Evolutionary conservation across 805 yeast species (phyloP), one percentile per base, ranked within the genome.

Genomic region (Saccharomyces eubayanus): DNA sequence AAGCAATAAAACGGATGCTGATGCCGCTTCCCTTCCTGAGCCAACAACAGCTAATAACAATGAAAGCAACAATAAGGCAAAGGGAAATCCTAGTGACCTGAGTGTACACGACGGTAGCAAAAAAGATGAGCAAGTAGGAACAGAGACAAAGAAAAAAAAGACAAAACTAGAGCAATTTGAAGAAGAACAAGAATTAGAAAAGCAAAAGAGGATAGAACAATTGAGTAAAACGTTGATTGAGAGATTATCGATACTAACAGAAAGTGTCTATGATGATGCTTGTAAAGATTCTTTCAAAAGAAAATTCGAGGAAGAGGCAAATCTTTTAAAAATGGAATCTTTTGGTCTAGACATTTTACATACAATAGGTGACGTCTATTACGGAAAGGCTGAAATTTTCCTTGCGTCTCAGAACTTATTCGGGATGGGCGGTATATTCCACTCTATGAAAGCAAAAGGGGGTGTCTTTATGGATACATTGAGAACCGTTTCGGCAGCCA

Each of bases 271-370:
- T 61, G 83, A 81, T 51, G 74, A 72, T 0, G 88, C 82, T 31
- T 83, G 90, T 43, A 75, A 85, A 51, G 67, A 69, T 6, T 77
- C 85, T 0, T 92, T 89, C 68, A 72, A 77, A 55, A 76, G 75
- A 53, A 85, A 87, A 66, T 77, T 87, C 60, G 77, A 76, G 57
- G 82, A 84, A 62, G 98, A 94, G 69, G 96, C 96, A 14, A 94
- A 91, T 65, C 74, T 83, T 29, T 74, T 87, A 58, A 87, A 86
- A 61, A 80, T 85, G 82, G 94, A 87, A 68, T 85, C 92, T 24
- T 87, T 87, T 70, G 95, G 95, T n/a, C 70, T 86, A 31, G 90
- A 87, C 63, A 85, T 87, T 36, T 76, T 88, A 49, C 94, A 87
- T 61, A 78, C 88, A 0, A 79, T 87, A 52, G 95, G 94, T 27